Base-by-base conservation (phyloP, 192 early-diverging fungal species). In the Coemansia sp. region DNA sequence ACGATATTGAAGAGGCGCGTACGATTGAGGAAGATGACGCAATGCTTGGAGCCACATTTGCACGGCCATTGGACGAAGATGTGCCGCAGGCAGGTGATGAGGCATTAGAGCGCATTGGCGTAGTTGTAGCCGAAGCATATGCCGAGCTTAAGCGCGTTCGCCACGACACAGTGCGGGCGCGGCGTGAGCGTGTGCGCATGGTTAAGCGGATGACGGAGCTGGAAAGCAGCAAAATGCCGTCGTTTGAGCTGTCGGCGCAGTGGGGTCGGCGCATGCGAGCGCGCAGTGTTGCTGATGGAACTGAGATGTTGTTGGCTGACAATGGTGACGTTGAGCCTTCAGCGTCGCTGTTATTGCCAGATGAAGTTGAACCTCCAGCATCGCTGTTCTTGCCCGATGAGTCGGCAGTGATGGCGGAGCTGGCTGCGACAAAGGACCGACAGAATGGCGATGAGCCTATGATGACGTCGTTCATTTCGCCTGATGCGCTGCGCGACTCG, bases 41-140 rank as follows among this genome's bases (percentile, higher is more conserved):
- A 11, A 76, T 81, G 73, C 56, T 67, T n/a, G 56, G 61, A 17
- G 78, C 78, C 4, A 62, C 66, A 10, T 65, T 81, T 49, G 78
- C 75, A 29, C 73, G 61, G 1, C 73, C 69, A 25, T 62, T 76
- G 27, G 62, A 60, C 14, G 39, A 39, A 2, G 58, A 32, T 14
- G 54, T 12, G 43, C 69, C 48, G 21, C 41, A 64, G 23, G 62
- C 57, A 27, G 68, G 62, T 37, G 72, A 71, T 29, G 65, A 71
- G 1, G 69, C 60, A 0, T 65, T 81, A 2, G 78, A 81, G 66
- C 62, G 65, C 45, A 62, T 81, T 24, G 73, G 69, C 15, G 35
- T 63, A 0, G 22, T 47, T n/a, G 69, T 76, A 8, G 63, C 69
- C 4, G 48, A 72, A 37, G 63, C 70, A 0, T 75, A 81, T 23